Evolutionary conservation across 2,329 filamentous ascomycete genomes (phyloP).

Genomic region (Pseudocercospora musae): DNA sequence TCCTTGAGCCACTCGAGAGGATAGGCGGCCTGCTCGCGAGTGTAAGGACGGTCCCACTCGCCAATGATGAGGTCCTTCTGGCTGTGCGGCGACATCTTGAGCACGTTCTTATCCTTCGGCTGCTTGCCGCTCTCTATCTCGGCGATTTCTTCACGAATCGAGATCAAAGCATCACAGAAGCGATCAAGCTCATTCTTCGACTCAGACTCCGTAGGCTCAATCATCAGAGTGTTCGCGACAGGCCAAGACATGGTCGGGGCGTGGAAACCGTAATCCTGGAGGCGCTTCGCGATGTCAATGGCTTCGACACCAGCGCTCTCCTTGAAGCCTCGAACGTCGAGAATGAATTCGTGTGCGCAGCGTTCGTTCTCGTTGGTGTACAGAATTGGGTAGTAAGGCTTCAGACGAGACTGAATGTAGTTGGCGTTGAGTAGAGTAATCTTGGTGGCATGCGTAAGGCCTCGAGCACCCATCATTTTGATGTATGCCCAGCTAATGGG

Average conservation of each 20-base stretch:
- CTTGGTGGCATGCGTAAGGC: slow-evolving; percentile 84
- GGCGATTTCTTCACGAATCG: slow-evolving; percentile 79
- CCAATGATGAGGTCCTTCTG: slow-evolving; percentile 72
- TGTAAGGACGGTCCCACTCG: slow-evolving; percentile 81
- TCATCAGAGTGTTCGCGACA: slow-evolving; percentile 93
- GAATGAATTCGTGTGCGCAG: slow-evolving; percentile 96
- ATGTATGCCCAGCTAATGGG: slow-evolving; percentile 96
- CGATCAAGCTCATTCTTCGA: slow-evolving; percentile 88
- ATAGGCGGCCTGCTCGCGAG: slow-evolving; percentile 79
- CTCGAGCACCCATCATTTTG: slow-evolving; percentile 82
- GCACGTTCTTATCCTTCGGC: slow-evolving; percentile 72
- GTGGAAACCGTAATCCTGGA: slow-evolving; percentile 97
- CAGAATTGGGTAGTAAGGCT: slow-evolving; percentile 82
- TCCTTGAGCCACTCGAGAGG: slow-evolving; percentile 76
- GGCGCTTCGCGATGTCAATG: slow-evolving; percentile 91
- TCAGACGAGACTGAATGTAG: slow-evolving; percentile 86
- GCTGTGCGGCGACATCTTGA: slow-evolving; percentile 86
- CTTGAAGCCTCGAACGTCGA: slow-evolving; percentile 82
- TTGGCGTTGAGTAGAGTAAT: slow-evolving; percentile 94
- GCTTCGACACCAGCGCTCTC: slow-evolving; percentile 80
- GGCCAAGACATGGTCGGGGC: slow-evolving; percentile 97
- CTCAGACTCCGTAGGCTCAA: slow-evolving; percentile 94
- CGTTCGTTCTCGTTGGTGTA: slow-evolving; percentile 86
- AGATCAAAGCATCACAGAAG: slow-evolving; percentile 85
- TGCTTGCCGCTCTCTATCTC: slow-evolving; percentile 76